Percentiles rank a stretch among this genome's conserved stretches.
These are phyloP conservation scores for Kodamaea sp. DNA, from an alignment of 1,139 yeast species.

Conservation along the genomic window DNA sequence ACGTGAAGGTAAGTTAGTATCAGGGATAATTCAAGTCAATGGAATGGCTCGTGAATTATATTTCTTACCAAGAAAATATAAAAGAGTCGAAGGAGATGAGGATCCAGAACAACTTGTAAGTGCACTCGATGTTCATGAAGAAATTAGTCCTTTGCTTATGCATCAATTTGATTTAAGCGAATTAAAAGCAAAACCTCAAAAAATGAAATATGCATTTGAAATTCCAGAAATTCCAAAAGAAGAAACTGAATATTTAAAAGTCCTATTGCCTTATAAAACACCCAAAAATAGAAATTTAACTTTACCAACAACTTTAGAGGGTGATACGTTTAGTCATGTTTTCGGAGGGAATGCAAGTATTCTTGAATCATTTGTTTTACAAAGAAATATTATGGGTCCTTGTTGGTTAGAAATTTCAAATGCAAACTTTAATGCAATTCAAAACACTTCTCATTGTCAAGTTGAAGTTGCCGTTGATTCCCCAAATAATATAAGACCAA, in stretches of 20 bases:
- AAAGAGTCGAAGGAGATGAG: slow-evolving; percentile 27
- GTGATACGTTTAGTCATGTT: slow-evolving; percentile 73
- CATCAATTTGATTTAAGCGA: slow-evolving; percentile 58
- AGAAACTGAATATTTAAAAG: slow-evolving; percentile 77
- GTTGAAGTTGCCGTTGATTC: slow-evolving; percentile 61
- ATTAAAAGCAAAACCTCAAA: slow-evolving; percentile 68
- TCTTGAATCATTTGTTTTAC: slow-evolving; percentile 83
- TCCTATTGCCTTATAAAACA: slow-evolving; percentile 68
- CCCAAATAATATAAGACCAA: slow-evolving; percentile 49
- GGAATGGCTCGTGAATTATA: slow-evolving; percentile 70
- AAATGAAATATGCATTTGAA: slow-evolving; percentile 86
- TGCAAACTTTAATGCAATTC: slow-evolving; percentile 57
- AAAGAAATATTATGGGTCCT: slow-evolving; percentile 91
- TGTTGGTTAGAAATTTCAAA: slow-evolving; percentile 82
- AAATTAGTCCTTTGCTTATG: slow-evolving; percentile 63
- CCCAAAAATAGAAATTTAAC: slow-evolving; percentile 46
- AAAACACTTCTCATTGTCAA: slow-evolving; percentile 76
- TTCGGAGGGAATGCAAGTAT: slow-evolving; percentile 75
- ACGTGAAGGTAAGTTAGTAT: slow-evolving; percentile 55
- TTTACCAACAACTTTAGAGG: slow-evolving; percentile 63
- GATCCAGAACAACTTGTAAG: slow-evolving; percentile 31
- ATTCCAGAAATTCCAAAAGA: slow-evolving; percentile 74
- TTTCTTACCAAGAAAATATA: slow-evolving; percentile 63
- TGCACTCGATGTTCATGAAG: slow-evolving; percentile 71
- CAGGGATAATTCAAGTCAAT: slow-evolving; percentile 75